Evolutionary conservation across 768 basidiomycete genomes (phyloP).

Genomic region (Suillus variegatus): DNA sequence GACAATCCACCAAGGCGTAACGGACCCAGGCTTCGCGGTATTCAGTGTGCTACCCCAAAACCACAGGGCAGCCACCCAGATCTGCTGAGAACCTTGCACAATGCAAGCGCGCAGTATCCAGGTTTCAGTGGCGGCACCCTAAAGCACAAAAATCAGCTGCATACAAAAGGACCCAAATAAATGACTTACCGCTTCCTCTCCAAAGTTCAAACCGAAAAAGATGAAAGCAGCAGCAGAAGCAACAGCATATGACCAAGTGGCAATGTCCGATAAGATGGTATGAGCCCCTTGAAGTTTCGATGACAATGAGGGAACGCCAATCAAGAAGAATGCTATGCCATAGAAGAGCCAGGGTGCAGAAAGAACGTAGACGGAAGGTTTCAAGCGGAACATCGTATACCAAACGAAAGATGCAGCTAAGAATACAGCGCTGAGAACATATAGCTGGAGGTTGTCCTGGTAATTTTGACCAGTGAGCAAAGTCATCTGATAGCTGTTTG

Average conservation of each 20-base stretch:
- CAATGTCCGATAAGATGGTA: slow-evolving; percentile 67
- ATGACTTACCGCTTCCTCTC: slow-evolving; percentile 85
- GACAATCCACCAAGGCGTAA: slow-evolving; percentile 85
- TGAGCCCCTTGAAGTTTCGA: slow-evolving; percentile 60
- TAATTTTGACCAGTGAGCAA: slow-evolving; percentile 85
- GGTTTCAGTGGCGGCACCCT: slow-evolving; percentile 93
- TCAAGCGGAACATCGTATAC: slow-evolving; percentile 88
- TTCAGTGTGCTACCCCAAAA: slow-evolving; percentile 91
- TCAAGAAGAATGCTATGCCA: slow-evolving; percentile 87
- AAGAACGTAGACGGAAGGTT: slow-evolving; percentile 85
- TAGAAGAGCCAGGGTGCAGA: slow-evolving; percentile 92
- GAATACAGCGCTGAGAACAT: slow-evolving; percentile 90
- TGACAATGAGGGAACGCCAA: slow-evolving; percentile 81
- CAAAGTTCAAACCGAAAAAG: slow-evolving; percentile 96
- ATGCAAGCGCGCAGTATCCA: slow-evolving; percentile 91
- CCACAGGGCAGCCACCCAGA: slow-evolving; percentile 96
- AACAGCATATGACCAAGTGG: slow-evolving; percentile 90
- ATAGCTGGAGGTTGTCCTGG: slow-evolving; percentile 78
- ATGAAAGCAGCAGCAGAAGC: slow-evolving; percentile 92
- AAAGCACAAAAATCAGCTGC: slow-evolving; percentile 14
- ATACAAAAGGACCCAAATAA: neutral
- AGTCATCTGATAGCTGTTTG: slow-evolving; percentile 95
- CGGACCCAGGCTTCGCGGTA: slow-evolving; percentile 46
- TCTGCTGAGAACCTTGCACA: slow-evolving; percentile 93
- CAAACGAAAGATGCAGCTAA: slow-evolving; percentile 82